These are phyloP conservation scores for Didymella keratinophila DNA, from an alignment of 2,329 filamentous ascomycete genomes.

Conservation along the genomic window DNA sequence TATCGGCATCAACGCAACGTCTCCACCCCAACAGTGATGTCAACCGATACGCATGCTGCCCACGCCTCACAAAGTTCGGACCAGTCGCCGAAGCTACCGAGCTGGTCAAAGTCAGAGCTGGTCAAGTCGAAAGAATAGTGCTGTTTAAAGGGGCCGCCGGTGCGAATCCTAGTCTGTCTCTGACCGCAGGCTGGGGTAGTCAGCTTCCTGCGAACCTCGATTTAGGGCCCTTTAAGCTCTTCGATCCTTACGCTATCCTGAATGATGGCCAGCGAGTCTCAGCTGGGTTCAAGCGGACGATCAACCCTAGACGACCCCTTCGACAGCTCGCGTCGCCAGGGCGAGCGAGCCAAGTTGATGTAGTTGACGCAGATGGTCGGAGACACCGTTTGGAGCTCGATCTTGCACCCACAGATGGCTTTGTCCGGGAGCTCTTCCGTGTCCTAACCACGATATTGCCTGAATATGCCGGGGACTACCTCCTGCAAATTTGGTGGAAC, in stretches of 20 bases:
- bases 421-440: slow-evolving; percentile 43
- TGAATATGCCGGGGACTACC: slow-evolving; percentile 46
- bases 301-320: slow-evolving; percentile 35
- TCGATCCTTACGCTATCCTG: slow-evolving; percentile 45
- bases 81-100: slow-evolving; percentile 39
- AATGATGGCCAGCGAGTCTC: slow-evolving; percentile 38
- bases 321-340: slow-evolving; percentile 36
- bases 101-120: slow-evolving; percentile 44
- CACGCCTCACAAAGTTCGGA: slow-evolving; percentile 39
- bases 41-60: slow-evolving; percentile 47
- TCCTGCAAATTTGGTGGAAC: slow-evolving; percentile 51
- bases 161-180: slow-evolving; percentile 34
- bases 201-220: slow-evolving; percentile 42
- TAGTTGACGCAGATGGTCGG: slow-evolving; percentile 43
- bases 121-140: slow-evolving; percentile 43
- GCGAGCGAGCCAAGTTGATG: slow-evolving; percentile 38
- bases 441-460: slow-evolving; percentile 46
- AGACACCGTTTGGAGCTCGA: slow-evolving; percentile 45
- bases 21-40: slow-evolving; percentile 30
- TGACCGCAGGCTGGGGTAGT: slow-evolving; percentile 49
- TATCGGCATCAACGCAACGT: slow-evolving; percentile 39
- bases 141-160: slow-evolving; percentile 33
- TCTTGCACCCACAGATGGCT: slow-evolving; percentile 39
- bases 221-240: slow-evolving; percentile 41
- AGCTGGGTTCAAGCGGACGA: slow-evolving; percentile 46